phyloP scores from a whole-genome alignment of 1,284 basidiomycete genomes.

The Ceratobasidium sp. region DNA sequence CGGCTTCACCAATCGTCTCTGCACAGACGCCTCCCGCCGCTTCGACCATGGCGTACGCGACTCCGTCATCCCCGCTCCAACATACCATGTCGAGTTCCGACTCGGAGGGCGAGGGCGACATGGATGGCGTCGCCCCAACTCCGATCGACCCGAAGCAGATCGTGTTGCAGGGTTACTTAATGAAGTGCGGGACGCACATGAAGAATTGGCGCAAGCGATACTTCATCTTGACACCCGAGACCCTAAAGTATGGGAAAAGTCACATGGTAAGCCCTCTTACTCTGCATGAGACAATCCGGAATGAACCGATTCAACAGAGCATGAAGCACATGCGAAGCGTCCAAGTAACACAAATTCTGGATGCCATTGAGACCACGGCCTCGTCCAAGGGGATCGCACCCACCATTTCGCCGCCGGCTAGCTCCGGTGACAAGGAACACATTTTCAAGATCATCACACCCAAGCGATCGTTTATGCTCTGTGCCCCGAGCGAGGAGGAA shows the following conservation, averaged over 20 bases:
- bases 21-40: slow-evolving; percentile 30
- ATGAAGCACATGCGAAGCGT: slow-evolving; percentile 88
- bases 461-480: slow-evolving; percentile 87
- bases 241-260: slow-evolving; percentile 82
- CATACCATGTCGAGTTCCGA: slow-evolving; percentile 71
- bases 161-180: slow-evolving; percentile 89
- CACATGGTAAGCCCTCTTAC: slow-evolving; percentile 74
- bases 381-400: slow-evolving; percentile 47
- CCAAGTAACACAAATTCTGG: slow-evolving; percentile 85
- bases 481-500: slow-evolving; percentile 96
- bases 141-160: slow-evolving; percentile 72
- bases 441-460: slow-evolving; percentile 98
- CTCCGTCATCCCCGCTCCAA: slow-evolving; percentile 53
- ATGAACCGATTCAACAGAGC: slow-evolving; percentile 66
- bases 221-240: slow-evolving; percentile 86
- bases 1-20: slow-evolving; percentile 18
- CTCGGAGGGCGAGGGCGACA: slow-evolving; percentile 69
- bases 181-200: slow-evolving; percentile 95
- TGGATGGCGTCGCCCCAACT: slow-evolving; percentile 56
- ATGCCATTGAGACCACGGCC: slow-evolving; percentile 77
- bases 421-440: slow-evolving; percentile 54
- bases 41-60: slow-evolving; percentile 27
- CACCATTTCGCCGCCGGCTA: slow-evolving; percentile 41
- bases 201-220: slow-evolving; percentile 96
- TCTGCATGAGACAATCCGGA: slow-evolving; percentile 41